Conservation (phyloP, 2,329 filamentous ascomycete species). For the Meredithiella fracta region DNA sequence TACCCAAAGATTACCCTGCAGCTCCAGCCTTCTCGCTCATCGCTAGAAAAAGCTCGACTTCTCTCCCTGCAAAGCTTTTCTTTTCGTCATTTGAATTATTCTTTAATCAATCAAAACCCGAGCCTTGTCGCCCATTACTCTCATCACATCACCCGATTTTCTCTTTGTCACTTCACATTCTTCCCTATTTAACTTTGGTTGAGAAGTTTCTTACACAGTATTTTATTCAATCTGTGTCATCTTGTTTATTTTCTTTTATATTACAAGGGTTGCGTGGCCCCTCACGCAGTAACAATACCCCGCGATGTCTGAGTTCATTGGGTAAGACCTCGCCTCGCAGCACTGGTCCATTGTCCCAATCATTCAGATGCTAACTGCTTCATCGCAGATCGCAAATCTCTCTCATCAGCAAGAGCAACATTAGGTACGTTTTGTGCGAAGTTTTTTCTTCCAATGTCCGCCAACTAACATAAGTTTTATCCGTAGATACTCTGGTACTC, state of each 20-base stretch:
- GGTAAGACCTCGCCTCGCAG: conserved; percentile 26
- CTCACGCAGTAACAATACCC: conserved; percentile 23
- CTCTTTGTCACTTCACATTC: conserved; percentile 8
- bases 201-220: conserved; percentile 10
- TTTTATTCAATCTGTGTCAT: background rate
- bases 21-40: conserved; percentile 9
- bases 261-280: conserved; percentile 25
- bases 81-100: conserved; percentile 1
- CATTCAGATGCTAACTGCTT: conserved; percentile 20
- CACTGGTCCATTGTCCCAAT: conserved; percentile 16
- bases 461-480: conserved; percentile 21
- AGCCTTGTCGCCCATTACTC: background rate
- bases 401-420: conserved; percentile 92
- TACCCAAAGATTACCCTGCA: conserved; percentile 9
- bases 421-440: conserved; percentile 48
- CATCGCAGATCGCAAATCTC: conserved; percentile 69
- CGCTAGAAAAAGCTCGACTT: background rate
- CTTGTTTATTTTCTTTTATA: conserved; percentile 15
- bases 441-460: conserved; percentile 3
- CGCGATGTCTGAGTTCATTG: conserved; percentile 44
- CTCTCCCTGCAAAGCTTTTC: background rate
- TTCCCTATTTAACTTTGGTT: conserved; percentile 12
- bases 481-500: conserved; percentile 75
- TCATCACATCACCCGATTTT: background rate
- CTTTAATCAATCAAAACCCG: background rate